phyloP scores from a whole-genome alignment of 148 eudicot genomes.

The Rhododendron ovatum region DNA sequence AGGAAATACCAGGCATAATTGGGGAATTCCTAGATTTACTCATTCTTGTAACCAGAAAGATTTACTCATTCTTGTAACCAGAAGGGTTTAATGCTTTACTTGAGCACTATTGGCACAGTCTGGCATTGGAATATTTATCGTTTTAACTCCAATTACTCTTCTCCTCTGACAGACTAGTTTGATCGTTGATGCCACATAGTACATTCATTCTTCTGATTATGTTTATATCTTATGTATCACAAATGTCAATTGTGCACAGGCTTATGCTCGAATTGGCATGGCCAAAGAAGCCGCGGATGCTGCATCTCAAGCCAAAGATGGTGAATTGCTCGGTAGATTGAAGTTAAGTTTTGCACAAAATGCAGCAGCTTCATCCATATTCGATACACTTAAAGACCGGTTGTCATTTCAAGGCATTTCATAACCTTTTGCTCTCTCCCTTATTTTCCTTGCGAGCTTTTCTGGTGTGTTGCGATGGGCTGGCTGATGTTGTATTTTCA shows the following conservation, averaged over 20 bases:
- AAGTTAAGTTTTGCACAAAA: constrained; percentile 73
- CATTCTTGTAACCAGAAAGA: not conserved
- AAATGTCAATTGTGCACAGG: constrained; percentile 37
- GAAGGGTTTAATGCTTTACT: not conserved
- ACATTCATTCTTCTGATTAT: not conserved
- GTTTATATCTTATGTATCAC: not conserved
- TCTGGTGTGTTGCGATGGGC: not conserved
- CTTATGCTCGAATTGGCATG: constrained; percentile 93
- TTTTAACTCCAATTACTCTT: not conserved
- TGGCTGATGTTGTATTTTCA: not conserved
- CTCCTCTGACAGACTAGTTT: not conserved
- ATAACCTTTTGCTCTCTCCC: constrained; percentile 16
- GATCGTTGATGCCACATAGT: not conserved
- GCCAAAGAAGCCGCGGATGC: constrained; percentile 98
- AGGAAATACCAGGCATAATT: not conserved
- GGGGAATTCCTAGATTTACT: not conserved
- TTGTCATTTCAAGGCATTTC: constrained; percentile 63
- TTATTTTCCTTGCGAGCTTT: not conserved
- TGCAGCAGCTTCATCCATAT: constrained; percentile 73
- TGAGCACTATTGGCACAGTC: not conserved
- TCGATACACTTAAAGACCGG: constrained; percentile 73
- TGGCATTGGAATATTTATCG: not conserved
- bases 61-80: not conserved
- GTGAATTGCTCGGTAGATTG: constrained; percentile 75
- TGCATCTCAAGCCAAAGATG: constrained; percentile 83